Evolutionary conservation across 108 stramenopile species (phyloP), one percentile per base, ranked within the genome.

Genomic region (Cyclostephanos invisitatus): DNA sequence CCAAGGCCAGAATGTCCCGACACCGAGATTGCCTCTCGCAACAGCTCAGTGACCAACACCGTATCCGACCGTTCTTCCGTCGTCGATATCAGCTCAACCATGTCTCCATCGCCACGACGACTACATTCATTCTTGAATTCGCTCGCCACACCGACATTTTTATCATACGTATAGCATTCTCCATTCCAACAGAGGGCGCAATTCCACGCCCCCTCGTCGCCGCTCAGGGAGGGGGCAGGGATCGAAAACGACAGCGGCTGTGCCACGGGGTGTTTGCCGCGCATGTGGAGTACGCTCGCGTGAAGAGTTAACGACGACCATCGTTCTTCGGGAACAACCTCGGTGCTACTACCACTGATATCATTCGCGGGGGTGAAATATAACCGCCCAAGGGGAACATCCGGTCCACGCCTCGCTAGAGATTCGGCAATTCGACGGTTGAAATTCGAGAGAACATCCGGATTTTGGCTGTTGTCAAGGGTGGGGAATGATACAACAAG

Each of bases 121-220:
- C 51, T 61, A 68, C 77, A 21, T 49, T 46, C 53, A 70, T 63
- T 51, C 62, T 57, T 47, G n/a, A 42, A 44, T 53, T 64, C 70
- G 9, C n/a, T 64, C 21, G 25, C 32, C 15, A 29, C 2, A 2
- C 62, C 46, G 17, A 37, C 44, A 18, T 27, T 48, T 32, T 36
- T 20, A 14, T 35, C 12, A 42, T 80, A 79, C 12, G 83, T 61
- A 67, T 93, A 93, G n/a, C 87, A 80, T 82, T 93, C 92, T 59
- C 92, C 92, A 77, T 93, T 93, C 92, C 92, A 93, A 60, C 86
- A 86, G 35, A 93, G 58, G 38, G 80, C 83, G 28, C 53, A 78
- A 35, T 60, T 55, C 29, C 14, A 22, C 27, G 20, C 47, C 38
- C 32, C 36, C 35, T 64, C 61, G 37, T 24, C 8, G 44, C 5